These are phyloP conservation scores for Thelephora ganbajun DNA, from an alignment of 768 basidiomycete genomes.

Conservation along the genomic window DNA sequence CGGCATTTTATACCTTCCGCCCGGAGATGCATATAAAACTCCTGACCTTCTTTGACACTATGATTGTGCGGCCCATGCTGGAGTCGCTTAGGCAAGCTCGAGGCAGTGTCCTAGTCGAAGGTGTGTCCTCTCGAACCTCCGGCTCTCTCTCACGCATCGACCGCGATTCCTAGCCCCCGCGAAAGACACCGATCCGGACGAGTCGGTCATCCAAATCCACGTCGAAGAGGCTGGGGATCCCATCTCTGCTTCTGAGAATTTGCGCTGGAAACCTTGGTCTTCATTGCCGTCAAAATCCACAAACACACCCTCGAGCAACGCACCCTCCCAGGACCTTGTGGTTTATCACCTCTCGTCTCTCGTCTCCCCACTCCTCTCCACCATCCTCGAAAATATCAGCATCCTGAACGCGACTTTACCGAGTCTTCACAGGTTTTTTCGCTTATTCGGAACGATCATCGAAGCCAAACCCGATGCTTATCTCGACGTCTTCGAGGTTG, in stretches of 20 bases:
- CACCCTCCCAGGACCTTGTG: constrained; percentile 37
- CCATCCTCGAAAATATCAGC: constrained; percentile 46
- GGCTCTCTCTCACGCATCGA: too few species aligned
- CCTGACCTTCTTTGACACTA: constrained; percentile 54
- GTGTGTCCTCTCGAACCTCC: too few species aligned
- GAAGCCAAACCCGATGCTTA: constrained; percentile 52
- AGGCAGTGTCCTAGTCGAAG: constrained; percentile 1
- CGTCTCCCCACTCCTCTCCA: constrained; percentile 45
- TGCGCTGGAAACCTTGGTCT: constrained; percentile 14
- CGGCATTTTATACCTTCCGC: constrained; percentile 58
- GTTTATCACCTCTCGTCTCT: constrained; percentile 52
- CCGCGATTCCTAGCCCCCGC: neutral
- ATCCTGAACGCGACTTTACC: constrained; percentile 19
- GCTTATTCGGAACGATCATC: constrained; percentile 39
- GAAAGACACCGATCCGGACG: neutral
- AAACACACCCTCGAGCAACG: constrained; percentile 30
- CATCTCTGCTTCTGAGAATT: neutral
- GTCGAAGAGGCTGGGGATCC: neutral
- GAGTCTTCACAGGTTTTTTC: constrained; percentile 33
- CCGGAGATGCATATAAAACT: constrained; percentile 48
- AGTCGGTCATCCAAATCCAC: neutral
- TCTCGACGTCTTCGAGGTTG: constrained; percentile 56
- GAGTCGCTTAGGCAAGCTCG: constrained; percentile 25
- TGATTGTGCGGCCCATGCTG: constrained; percentile 40
- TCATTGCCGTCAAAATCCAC: constrained; percentile 4